Evolutionary conservation across 768 basidiomycete genomes (phyloP).

Genomic region (Leccinum arenicola): DNA sequence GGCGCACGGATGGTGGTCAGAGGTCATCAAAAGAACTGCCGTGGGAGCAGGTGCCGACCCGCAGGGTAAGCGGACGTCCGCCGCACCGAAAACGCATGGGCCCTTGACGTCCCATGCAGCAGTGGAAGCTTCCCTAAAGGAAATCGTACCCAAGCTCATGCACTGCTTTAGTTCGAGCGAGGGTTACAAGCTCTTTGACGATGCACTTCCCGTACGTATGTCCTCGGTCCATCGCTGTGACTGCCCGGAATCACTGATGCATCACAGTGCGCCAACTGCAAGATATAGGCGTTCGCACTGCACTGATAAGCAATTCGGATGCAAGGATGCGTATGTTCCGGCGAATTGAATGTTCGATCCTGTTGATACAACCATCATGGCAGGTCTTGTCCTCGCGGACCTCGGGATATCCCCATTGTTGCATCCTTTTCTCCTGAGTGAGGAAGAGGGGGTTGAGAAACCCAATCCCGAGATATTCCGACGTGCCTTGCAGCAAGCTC

Average conservation of each 20-base stretch:
- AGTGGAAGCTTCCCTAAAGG: constrained; percentile 49
- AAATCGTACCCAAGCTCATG: constrained; percentile 63
- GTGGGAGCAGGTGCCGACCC: constrained; percentile 69
- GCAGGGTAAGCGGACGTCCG: constrained; percentile 37
- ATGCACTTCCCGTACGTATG: constrained; percentile 47
- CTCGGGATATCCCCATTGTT: constrained; percentile 51
- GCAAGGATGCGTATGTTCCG: constrained; percentile 58
- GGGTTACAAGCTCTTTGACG: constrained; percentile 63
- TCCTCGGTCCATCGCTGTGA: constrained; percentile 2
- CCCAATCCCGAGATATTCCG: constrained; percentile 59
- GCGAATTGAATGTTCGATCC: neutral
- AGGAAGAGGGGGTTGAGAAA: constrained; percentile 68
- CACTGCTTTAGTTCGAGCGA: constrained; percentile 64
- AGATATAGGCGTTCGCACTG: constrained; percentile 47
- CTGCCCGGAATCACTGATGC: constrained; percentile 7
- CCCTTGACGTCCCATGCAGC: constrained; percentile 35
- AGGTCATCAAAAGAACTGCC: constrained; percentile 73
- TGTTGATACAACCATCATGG: constrained; percentile 2
- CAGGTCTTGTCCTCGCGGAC: constrained; percentile 55
- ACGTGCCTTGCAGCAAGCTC: constrained; percentile 32
- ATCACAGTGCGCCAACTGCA: constrained; percentile 45
- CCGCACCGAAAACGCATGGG: constrained; percentile 22
- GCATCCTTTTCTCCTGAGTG: constrained; percentile 62
- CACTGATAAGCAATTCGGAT: constrained; percentile 72
- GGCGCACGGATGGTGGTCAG: constrained; percentile 67